These are phyloP conservation scores for Musa balbisiana DNA, from an alignment of 202 grass and related monocot species.

Conservation along the genomic window DNA sequence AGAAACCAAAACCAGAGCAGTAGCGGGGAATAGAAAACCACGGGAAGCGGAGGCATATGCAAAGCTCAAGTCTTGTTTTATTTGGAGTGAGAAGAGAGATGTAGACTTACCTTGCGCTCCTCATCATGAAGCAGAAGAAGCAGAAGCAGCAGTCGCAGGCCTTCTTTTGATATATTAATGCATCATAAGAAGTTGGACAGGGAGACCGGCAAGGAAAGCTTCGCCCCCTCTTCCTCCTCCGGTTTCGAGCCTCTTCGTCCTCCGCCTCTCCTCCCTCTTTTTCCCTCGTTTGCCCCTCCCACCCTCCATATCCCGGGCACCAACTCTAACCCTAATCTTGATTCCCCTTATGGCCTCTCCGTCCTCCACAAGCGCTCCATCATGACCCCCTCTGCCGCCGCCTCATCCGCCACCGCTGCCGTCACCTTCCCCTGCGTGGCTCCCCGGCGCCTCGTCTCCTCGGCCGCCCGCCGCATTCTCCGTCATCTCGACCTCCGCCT, in stretches of 20 bases:
- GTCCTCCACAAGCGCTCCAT: conserved; percentile 18
- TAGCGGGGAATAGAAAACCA: not conserved
- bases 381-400: conserved; percentile 1
- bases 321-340: conserved; percentile 5
- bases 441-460: not conserved
- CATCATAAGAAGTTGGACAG: not conserved
- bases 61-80: not conserved
- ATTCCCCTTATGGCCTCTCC: conserved; percentile 2
- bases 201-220: conserved; percentile 15
- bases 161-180: not conserved
- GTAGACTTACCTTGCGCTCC: not conserved
- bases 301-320: conserved; percentile 5
- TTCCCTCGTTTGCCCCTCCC: not conserved
- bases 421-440: not conserved
- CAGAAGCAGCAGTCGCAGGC: not conserved
- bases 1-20: not conserved
- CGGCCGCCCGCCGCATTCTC: conserved; percentile 7
- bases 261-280: not conserved
- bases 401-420: not conserved
- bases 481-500: conserved; percentile 9
- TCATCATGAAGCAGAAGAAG: not conserved
- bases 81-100: not conserved
- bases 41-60: not conserved
- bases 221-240: conserved; percentile 1
- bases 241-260: not conserved